phyloP scores from a whole-genome alignment of 768 basidiomycete genomes.

The Sporobolomyces pararoseus region DNA sequence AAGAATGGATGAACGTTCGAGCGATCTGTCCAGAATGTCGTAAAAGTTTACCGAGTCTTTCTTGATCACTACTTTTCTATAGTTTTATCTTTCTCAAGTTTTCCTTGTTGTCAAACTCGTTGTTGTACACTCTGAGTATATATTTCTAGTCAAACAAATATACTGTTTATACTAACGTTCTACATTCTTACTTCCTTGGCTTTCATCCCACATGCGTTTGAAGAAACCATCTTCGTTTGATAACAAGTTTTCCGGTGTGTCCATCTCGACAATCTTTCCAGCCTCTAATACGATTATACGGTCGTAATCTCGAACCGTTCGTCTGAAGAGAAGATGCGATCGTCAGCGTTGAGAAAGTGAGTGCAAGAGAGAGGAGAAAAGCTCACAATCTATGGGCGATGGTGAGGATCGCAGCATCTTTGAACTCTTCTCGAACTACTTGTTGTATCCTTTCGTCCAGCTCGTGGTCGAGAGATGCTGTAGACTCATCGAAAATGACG shows the following conservation, averaged over 20 bases:
- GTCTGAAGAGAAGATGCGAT: neutral
- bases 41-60: constrained; percentile 24
- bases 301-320: constrained; percentile 29
- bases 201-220: constrained; percentile 1
- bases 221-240: constrained; percentile 51
- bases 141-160: too few relatives aligned
- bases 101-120: neutral
- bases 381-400: constrained; percentile 53
- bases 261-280: constrained; percentile 51
- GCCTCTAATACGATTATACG: constrained; percentile 29
- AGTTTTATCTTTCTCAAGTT: neutral
- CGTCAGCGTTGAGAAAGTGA: neutral
- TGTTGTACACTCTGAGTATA: neutral
- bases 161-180: neutral
- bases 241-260: constrained; percentile 57
- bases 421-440: constrained; percentile 49
- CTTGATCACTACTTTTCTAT: constrained; percentile 4
- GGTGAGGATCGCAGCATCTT: constrained; percentile 50
- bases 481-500: constrained; percentile 52
- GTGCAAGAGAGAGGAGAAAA: neutral
- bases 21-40: constrained; percentile 35
- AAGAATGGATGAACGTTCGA: constrained; percentile 42
- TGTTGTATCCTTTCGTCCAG: constrained; percentile 48
- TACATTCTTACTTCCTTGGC: neutral
- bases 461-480: constrained; percentile 49